phyloP scores from a whole-genome alignment of 768 basidiomycete genomes.

The Tulasnella sp. region DNA sequence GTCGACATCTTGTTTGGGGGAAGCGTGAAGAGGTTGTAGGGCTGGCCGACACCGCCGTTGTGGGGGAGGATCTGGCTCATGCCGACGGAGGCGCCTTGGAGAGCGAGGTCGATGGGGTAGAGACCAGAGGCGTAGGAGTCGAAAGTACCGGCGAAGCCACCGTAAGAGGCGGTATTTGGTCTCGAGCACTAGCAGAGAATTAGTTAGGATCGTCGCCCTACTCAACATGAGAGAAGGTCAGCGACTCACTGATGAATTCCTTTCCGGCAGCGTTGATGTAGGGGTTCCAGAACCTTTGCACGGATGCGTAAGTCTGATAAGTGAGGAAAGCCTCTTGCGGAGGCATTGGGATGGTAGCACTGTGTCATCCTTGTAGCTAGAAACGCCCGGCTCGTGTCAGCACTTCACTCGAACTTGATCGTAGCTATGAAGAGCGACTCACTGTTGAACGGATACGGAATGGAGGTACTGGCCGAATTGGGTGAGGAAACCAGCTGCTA shows the following conservation, averaged over 20 bases:
- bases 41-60: slow-evolving; percentile 44
- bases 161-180: slow-evolving; percentile 57
- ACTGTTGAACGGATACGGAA: slow-evolving; percentile 17
- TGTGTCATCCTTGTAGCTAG: slow-evolving; percentile 23
- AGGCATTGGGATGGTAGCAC: background rate
- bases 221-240: slow-evolving; percentile 31
- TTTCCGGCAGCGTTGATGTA: slow-evolving; percentile 26
- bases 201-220: slow-evolving; percentile 45
- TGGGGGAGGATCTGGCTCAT: slow-evolving; percentile 52
- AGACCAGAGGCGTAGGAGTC: slow-evolving; percentile 64
- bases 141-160: slow-evolving; percentile 56
- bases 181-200: slow-evolving; percentile 44
- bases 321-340: slow-evolving; percentile 3
- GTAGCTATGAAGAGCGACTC: background rate
- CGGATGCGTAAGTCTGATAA: slow-evolving; percentile 27
- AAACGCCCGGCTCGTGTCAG: background rate
- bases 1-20: slow-evolving; percentile 58
- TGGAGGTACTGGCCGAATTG: slow-evolving; percentile 38
- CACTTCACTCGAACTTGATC: too few species aligned
- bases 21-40: slow-evolving; percentile 60
- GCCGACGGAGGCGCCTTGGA: slow-evolving; percentile 61
- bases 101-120: slow-evolving; percentile 65
- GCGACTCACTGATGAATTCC: slow-evolving; percentile 1
- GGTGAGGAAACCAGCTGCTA: slow-evolving; percentile 43
- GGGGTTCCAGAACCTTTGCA: slow-evolving; percentile 19